Evolutionary conservation across 768 basidiomycete species (phyloP), one percentile per base, ranked within the genome.

Genomic region (Lentinula sp.): DNA sequence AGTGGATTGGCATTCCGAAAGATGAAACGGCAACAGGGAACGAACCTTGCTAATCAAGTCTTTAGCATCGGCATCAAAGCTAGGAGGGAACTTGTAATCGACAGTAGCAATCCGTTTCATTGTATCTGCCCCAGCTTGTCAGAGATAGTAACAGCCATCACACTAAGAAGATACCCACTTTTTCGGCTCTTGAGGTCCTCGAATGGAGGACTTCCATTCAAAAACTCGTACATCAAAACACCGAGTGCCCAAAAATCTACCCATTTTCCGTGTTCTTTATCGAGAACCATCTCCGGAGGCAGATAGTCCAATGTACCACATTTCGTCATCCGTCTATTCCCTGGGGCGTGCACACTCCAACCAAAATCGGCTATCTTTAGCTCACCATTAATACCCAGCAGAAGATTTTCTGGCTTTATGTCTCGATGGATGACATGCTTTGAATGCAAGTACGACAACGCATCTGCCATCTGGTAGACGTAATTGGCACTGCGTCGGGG

Each of bases 351-450:
- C 7, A 97, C 94, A 68, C 89, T 93, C 96, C 97, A 99, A 8
- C 97, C 97, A 73, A 98, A 98, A 74, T 98, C 96, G 2, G 88
- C 97, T 63, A 99, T 96, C 81, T 99, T 98, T 66, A 99, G 79
- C 70, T 98, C 96, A 42, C 96, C 96, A 66, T 95, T 93, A 67
- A 98, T 84, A 9, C 95, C 95, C 10, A 98, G 78, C 34, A 99
- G 80, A 51, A 99, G 74, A 71, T 99, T 99, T 76, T 99, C 96
- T 0, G 97, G 97, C 73, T 98, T 99, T 77, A 98, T 99, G 68
- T 99, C 97, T 32, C 97, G 86, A 73, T 99, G 97, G 57, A 98
- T 99, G 68, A 98, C 95, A 69, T 98, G 95, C 69, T 98, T 98
- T 55, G 80, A 76, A 70, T 99, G 97, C 15, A 98, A 80, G 70